Percentiles rank a stretch among this genome's conserved stretches.
These are phyloP conservation scores for Auricularia heimuer DNA, from an alignment of 768 basidiomycete genomes.

Conservation along the genomic window DNA sequence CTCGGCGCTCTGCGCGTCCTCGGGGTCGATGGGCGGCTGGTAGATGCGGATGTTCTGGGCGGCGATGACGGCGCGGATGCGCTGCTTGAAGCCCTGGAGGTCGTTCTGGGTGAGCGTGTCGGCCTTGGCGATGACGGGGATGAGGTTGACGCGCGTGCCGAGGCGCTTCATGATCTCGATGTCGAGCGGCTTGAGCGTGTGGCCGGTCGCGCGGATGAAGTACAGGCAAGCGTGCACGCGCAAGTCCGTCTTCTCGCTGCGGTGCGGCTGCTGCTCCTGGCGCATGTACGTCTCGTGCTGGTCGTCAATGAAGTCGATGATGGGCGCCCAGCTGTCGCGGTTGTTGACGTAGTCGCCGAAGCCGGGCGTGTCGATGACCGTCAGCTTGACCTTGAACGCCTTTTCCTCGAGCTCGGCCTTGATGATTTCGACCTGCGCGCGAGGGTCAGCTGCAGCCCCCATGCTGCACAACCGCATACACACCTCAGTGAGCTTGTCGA, in stretches of 20 bases:
- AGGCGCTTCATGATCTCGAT: constrained; percentile 99
- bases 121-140: constrained; percentile 95
- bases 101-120: constrained; percentile 95
- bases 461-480: not conserved
- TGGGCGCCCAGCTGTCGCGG: constrained; percentile 95
- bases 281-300: constrained; percentile 94
- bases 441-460: not conserved
- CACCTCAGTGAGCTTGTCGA: constrained; percentile 92
- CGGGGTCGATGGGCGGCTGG: constrained; percentile 82
- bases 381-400: constrained; percentile 98
- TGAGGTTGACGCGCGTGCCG: constrained; percentile 94
- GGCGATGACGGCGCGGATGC: constrained; percentile 78
- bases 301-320: constrained; percentile 96
- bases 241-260: constrained; percentile 88
- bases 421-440: constrained; percentile 72
- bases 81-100: constrained; percentile 83
- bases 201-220: constrained; percentile 92
- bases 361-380: constrained; percentile 97
- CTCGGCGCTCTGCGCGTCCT: constrained; percentile 79
- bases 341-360: constrained; percentile 99
- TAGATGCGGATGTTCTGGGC: constrained; percentile 95
- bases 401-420: constrained; percentile 99
- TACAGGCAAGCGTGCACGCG: constrained; percentile 95
- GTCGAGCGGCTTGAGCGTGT: constrained; percentile 93
- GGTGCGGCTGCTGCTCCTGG: constrained; percentile 98